Evolutionary conservation across 345 rosid genomes (phyloP).

Genomic region (Hypericum androsaemum): DNA sequence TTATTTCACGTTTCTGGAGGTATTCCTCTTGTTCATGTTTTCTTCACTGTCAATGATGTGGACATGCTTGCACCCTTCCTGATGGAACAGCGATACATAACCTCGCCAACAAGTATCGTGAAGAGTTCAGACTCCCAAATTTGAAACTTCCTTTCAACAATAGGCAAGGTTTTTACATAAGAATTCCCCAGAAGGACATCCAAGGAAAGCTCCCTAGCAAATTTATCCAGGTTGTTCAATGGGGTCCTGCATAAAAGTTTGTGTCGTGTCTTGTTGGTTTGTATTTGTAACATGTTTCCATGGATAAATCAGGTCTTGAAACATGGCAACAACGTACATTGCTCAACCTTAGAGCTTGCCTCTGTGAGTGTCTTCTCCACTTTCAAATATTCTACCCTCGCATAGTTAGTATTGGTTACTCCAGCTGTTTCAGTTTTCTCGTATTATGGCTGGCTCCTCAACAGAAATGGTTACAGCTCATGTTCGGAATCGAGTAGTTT

Average conservation of each 20-base stretch:
- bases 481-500: too few species aligned
- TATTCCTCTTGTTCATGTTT: background rate
- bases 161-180: conserved; percentile 93
- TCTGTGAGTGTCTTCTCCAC: conserved; percentile 54
- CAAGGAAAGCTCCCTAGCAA: conserved; percentile 85
- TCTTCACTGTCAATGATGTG: conserved; percentile 7
- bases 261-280: conserved; percentile 8
- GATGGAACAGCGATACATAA: conserved; percentile 63
- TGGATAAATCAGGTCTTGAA: conserved; percentile 51
- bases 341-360: conserved; percentile 88
- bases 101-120: conserved; percentile 81
- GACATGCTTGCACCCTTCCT: conserved; percentile 8
- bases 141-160: conserved; percentile 92
- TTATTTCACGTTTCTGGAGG: background rate
- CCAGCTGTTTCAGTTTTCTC: too few species aligned
- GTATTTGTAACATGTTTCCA: conserved; percentile 18
- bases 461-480: too few species aligned
- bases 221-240: conserved; percentile 67
- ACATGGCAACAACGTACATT: conserved; percentile 88
- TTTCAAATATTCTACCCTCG: background rate
- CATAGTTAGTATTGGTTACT: conserved; percentile 1
- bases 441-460: too few species aligned
- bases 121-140: conserved; percentile 77
- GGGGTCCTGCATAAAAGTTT: conserved; percentile 9
- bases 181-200: conserved; percentile 78